Base-by-base conservation (phyloP, 768 basidiomycete genomes). In the Amanita molliuscula region DNA sequence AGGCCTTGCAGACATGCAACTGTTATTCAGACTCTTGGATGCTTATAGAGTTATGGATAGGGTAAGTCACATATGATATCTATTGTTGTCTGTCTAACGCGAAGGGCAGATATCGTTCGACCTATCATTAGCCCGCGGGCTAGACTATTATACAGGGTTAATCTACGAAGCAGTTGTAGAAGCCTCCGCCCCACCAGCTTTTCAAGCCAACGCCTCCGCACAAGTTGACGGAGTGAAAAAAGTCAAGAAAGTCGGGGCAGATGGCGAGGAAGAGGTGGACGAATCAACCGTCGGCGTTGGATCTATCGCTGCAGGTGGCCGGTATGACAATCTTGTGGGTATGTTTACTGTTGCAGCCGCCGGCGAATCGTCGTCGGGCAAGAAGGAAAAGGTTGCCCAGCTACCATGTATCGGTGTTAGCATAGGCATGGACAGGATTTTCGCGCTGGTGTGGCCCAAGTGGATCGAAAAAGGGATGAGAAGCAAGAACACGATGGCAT, bases 91-190 rank as follows among this genome's bases (percentile, higher is more conserved):
- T 35, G 16, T 6, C 37, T 48, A 40, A 38, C 18, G 28, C 51
- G n/a, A 55, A 28, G 0, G 11, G 20, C 55, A 93, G 88, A 78
- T 99, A 59, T 94, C 90, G 2, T 97, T 99, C 61, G 95, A 99
- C 65, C 77, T 98, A 55, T 96, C 93, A 2, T 80, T 99, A 11
- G 95, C 95, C n/a, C 85, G 95, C 28, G 95, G 95, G 34, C 77
- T 98, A 18, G 96, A 98, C 65, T 98, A 99, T 67, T 98, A 99
- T 67, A 99, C 95, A 1, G 96, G 96, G 15, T 84, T 99, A 59
- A 98, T 98, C 63, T 98, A 95, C 67, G 95, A 99, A 67, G 96
- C 91, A 37, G 79, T 88, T 54, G 88, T 92, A 35, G 92, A 90
- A 60, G 89, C 84, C 1, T 97, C 94, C 7, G 94, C 94, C 0